Conservation (phyloP, 2,329 filamentous ascomycete species). For the Chalara sp. region DNA sequence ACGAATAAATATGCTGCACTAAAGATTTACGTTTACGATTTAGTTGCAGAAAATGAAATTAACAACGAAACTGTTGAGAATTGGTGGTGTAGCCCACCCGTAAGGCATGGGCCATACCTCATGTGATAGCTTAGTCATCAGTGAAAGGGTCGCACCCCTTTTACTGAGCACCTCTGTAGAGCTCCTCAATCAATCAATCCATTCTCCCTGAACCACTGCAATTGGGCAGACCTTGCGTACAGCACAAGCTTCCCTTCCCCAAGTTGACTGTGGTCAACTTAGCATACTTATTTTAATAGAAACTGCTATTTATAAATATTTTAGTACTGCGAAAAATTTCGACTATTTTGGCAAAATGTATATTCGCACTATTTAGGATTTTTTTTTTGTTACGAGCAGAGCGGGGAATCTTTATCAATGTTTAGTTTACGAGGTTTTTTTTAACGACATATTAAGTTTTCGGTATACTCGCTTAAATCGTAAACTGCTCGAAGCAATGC, state of each 20-base stretch:
- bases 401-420: conserved; percentile 15
- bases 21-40: conserved; percentile 16
- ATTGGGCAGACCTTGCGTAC: no score
- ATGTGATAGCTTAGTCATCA: no score
- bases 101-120: no score
- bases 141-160: no score
- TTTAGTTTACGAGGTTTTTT: conserved; percentile 18
- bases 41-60: conserved; percentile 19
- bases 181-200: no score
- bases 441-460: conserved; percentile 14
- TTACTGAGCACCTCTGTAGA: no score
- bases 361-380: conserved; percentile 16
- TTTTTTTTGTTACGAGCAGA: conserved; percentile 16
- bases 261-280: no score
- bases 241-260: no score
- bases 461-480: conserved; percentile 9
- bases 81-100: no score
- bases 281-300: no score
- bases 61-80: no score
- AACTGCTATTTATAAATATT: conserved; percentile 18
- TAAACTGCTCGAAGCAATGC: conserved; percentile 37
- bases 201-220: no score
- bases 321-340: conserved; percentile 12
- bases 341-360: conserved; percentile 15
- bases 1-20: conserved; percentile 19